Percentiles rank a stretch among this genome's conserved stretches.
Conservation (phyloP, 129 eudicot genomes). For the Flaveria linearis region DNA sequence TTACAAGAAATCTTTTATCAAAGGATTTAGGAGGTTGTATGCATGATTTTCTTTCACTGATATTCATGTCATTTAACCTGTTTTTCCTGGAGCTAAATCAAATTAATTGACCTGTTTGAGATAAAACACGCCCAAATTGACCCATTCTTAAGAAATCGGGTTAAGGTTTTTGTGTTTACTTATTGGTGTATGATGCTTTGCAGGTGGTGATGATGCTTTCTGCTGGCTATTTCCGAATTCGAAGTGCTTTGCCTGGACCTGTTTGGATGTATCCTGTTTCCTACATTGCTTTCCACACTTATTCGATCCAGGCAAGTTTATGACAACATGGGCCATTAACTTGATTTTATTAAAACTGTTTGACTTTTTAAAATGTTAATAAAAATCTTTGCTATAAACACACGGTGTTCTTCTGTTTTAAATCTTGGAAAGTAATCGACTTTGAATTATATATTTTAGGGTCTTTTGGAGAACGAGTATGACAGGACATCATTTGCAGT, state of each 20-base stretch:
- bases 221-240: constrained; percentile 83
- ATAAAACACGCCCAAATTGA: not conserved
- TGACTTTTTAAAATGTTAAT: not conserved
- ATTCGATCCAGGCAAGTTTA: constrained; percentile 58
- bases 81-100: not conserved
- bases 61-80: not conserved
- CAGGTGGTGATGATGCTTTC: constrained; percentile 89
- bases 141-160: not conserved
- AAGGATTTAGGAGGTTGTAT: not conserved
- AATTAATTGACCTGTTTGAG: not conserved
- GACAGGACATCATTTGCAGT: constrained; percentile 71
- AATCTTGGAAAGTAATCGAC: not conserved
- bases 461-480: constrained; percentile 88
- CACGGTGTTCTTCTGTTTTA: not conserved
- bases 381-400: not conserved
- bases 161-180: not conserved
- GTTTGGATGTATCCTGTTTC: constrained; percentile 84
- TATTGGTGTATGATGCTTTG: constrained; percentile 10
- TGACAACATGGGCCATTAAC: not conserved
- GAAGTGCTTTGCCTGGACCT: constrained; percentile 75
- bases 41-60: not conserved
- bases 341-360: constrained; percentile 21
- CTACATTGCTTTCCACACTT: constrained; percentile 80
- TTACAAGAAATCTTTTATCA: not conserved
- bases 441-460: constrained; percentile 44